Evolutionary conservation across 352 stramenopile genomes (phyloP).

Genomic region (Globisporangium recalcitrans): DNA sequence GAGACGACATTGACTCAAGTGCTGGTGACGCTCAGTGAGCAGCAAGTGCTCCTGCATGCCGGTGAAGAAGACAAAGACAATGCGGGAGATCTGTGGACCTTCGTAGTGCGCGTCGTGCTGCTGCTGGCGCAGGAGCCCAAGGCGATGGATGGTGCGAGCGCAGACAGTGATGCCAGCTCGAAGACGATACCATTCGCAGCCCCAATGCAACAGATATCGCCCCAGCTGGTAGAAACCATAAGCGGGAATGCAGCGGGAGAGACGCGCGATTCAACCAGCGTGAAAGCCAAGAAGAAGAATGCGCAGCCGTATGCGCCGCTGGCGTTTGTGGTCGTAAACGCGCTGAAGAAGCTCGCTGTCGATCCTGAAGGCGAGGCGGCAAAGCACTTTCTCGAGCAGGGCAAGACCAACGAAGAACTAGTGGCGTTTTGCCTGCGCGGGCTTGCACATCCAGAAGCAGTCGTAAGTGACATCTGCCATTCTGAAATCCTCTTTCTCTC

Average conservation of each 20-base stretch:
- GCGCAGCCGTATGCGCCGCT: conserved; percentile 43
- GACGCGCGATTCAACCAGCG: background rate
- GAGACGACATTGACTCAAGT: conserved; percentile 28
- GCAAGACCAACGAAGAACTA: conserved; percentile 26
- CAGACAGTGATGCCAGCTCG: background rate
- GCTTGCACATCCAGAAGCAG: conserved; percentile 16
- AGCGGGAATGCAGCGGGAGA: background rate
- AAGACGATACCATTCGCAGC: background rate
- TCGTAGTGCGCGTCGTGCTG: conserved; percentile 37
- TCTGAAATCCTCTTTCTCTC: background rate
- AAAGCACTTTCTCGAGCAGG: conserved; percentile 17
- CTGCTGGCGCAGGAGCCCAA: conserved; percentile 21
- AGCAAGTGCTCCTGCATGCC: conserved; percentile 7
- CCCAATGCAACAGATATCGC: background rate
- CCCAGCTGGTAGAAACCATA: background rate
- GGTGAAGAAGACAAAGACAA: background rate
- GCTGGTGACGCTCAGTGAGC: conserved; percentile 13
- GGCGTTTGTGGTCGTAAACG: conserved; percentile 49
- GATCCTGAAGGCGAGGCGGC: background rate
- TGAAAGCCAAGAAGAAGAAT: conserved; percentile 22
- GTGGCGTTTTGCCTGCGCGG: conserved; percentile 25
- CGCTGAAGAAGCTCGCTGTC: conserved; percentile 31
- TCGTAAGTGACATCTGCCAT: background rate
- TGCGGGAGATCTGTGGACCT: conserved; percentile 26
- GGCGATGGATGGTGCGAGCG: background rate